These are phyloP conservation scores for Ceratocystis huliohia DNA, from an alignment of 2,329 filamentous ascomycete genomes.

Conservation along the genomic window DNA sequence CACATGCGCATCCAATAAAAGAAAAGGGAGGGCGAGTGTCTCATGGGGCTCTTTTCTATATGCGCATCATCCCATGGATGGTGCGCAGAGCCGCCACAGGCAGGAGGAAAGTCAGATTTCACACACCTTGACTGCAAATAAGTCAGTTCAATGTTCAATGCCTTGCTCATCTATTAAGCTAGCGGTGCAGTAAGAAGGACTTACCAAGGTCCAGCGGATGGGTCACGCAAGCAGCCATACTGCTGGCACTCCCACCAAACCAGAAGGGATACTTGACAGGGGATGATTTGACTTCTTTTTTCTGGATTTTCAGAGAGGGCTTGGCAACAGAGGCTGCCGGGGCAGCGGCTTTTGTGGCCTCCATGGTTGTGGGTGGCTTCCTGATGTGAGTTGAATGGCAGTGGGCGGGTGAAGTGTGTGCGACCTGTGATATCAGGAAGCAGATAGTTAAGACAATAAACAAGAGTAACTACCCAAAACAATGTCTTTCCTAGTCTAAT, in stretches of 20 bases:
- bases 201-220: slow-evolving; percentile 85
- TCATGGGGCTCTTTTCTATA: slow-evolving; percentile 15
- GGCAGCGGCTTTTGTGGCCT: slow-evolving; percentile 11
- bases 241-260: slow-evolving; percentile 93
- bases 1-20: slow-evolving; percentile 8
- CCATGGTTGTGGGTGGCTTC: slow-evolving; percentile 1
- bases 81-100: background rate
- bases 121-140: slow-evolving; percentile 39
- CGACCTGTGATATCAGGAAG: background rate
- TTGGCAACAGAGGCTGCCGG: background rate
- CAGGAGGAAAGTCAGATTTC: background rate
- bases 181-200: slow-evolving; percentile 27
- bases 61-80: background rate
- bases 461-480: background rate
- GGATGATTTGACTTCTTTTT: slow-evolving; percentile 25
- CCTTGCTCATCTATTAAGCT: background rate
- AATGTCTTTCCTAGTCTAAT: background rate
- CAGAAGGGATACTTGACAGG: slow-evolving; percentile 63
- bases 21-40: slow-evolving; percentile 2
- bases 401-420: background rate
- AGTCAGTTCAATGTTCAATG: slow-evolving; percentile 10
- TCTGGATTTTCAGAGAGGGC: slow-evolving; percentile 12
- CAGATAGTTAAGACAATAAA: background rate
- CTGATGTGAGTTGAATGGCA: background rate
- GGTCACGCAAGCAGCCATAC: slow-evolving; percentile 79